Base-by-base conservation (phyloP, 73 alveolate species). In the Paramecium sexaurelia region DNA sequence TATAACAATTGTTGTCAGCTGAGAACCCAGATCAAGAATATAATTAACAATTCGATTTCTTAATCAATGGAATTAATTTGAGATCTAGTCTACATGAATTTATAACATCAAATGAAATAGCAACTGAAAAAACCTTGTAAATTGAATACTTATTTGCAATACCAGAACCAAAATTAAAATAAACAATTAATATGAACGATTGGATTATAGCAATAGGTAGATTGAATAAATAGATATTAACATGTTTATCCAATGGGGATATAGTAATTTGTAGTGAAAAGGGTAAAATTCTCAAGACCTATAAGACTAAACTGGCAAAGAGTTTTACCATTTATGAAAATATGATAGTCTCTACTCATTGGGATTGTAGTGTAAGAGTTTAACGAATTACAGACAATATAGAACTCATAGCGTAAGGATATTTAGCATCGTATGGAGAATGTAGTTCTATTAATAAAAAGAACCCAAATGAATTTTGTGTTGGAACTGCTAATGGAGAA, bases 121-220 rank as follows among this genome's bases (percentile, higher is more conserved):
- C 41, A 39, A 78, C 90, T 24, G 90, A 78, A 78, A 41, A 37
- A 22, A 78, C 90, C 10, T 43, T 78, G 17, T 9, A 39, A 9
- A 43, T 78, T 13, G 90, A 78, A 40, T 78, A 78, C 41, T 10
- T 78, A 43, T 40, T 78, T 78, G 90, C 90, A 7, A n/a, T 29
- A 4, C 43, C 43, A 17, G 90, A 78, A 78, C 90, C 90, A 13
- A 41, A 78, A 78, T 11, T 78, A n/a, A 39, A 78, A 45, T 6
- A 37, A 29, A 78, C 90, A 6, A 19, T 61, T 10, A 24, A 37
- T 24, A 78, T 40, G 22, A 78, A 78, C 19, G 90, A 78, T 40
- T 78, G 90, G 90, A 78, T 78, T 3, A 39, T 78, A 13, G 32
- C 43, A 45, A 78, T 78, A 26, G 90, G 90, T 24, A 36, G 7